These are phyloP conservation scores for Vigna hirtella DNA, from an alignment of 306 rosid genomes.

Conservation along the genomic window DNA sequence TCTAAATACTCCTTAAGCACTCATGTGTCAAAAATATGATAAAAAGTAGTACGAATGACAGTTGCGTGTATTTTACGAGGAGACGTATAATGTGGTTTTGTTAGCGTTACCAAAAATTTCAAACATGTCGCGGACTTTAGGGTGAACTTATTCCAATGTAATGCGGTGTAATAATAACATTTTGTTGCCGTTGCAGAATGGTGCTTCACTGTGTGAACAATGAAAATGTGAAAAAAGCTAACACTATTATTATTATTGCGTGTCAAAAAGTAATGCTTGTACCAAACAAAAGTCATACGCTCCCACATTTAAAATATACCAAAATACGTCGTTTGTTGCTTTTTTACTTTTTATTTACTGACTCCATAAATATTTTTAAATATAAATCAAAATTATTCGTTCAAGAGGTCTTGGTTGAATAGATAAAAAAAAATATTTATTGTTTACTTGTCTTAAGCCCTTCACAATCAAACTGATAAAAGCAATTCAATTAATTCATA, in stretches of 20 bases:
- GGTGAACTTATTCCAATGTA: slow-evolving; percentile 17
- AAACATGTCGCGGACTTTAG: slow-evolving; percentile 23
- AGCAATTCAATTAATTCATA: no score
- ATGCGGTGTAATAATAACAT: neutral
- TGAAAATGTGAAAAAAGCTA: slow-evolving; percentile 28
- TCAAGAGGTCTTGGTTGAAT: no score
- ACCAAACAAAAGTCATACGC: neutral
- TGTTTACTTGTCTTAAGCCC: no score
- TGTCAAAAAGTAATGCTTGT: slow-evolving; percentile 25
- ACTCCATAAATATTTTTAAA: neutral
- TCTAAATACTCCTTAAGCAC: neutral
- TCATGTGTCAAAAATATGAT: neutral
- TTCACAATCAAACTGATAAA: no score
- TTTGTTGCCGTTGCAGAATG: slow-evolving; percentile 12
- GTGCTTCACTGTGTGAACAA: slow-evolving; percentile 18
- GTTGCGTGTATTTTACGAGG: slow-evolving; percentile 35
- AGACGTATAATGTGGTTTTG: neutral
- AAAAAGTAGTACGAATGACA: neutral
- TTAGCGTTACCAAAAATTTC: neutral
- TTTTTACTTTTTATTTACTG: neutral
- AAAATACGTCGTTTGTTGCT: neutral
- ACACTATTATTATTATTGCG: slow-evolving; percentile 7
- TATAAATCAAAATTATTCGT: no score
- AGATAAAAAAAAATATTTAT: no score
- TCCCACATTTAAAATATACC: neutral